Base-by-base conservation (phyloP, 768 basidiomycete species). In the Ephemerocybe angulata region DNA sequence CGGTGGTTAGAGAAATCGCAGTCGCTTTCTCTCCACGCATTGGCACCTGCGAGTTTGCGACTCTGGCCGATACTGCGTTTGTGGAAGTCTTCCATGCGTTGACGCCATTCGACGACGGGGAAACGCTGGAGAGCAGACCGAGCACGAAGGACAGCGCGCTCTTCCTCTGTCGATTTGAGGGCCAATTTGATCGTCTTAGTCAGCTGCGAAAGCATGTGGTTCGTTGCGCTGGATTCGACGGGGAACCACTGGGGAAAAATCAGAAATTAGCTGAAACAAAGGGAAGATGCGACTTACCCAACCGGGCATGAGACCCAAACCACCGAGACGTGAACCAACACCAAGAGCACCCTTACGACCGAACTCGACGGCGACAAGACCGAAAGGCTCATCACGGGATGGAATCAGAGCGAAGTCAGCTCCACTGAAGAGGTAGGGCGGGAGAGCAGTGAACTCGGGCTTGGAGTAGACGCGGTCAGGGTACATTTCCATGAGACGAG, bases 41-140 rank as follows among this genome's bases (percentile, higher is more conserved):
- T 81, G 1, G 74, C 55, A 6, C 84, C 88, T 24, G 93, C 91
- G 1, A 83, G 21, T 27, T 71, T 68, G 50, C 94, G 86, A 64
- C 88, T 93, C 3, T 75, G 73, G 22, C 67, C 70, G 66, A 97
- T 93, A 64, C 87, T 89, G 56, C 94, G 87, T 57, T 81, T 83
- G 67, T 97, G 94, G 79, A 96, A 91, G 68, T 96, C 94, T 72
- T 97, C 94, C 78, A 86, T 90, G 47, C 90, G 84, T 67, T 96
- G 93, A 65, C 94, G 89, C 94, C 94, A 97, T 73, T 97, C 93
- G 25, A 97, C 90, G 54, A 97, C 94, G 4, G 94, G 94, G 88
- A 97, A 97, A 64, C 94, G 90, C 65, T 96, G 94, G 3, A 97
- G 82, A 17, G 93, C 94, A 15, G 94, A 96, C 40, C 94, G 84